Base-by-base conservation (phyloP, 1,139 yeast genomes). In the Kodamaea sp. region DNA sequence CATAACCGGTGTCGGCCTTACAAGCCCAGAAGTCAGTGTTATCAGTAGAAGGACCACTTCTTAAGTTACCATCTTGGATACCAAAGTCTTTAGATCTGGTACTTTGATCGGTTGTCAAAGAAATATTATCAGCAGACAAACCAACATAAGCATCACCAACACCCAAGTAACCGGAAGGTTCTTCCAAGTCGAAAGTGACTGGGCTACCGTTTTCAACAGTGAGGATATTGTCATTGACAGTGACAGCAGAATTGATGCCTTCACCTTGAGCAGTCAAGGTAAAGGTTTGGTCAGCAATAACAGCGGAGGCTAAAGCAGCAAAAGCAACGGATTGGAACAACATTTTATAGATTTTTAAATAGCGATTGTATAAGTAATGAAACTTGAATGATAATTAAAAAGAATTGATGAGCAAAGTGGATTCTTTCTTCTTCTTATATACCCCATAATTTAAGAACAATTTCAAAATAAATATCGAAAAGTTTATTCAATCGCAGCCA, bases 261-360 rank as follows among this genome's bases (percentile, higher is more conserved):
- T 43, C 53, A 46, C 67, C 68, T 26, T 38, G 29, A 29, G 68
- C 68, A 35, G 55, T 46, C 42, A 62, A 57, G 30, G 48, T 36
- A 52, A 62, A 52, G 36, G 54, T 43, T 44, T 59, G 58, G 55
- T 64, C 69, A 33, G 67, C 70, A 20, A 49, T 46, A 44, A 55
- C 62, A 39, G 44, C 37, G 24, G 66, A 44, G 35, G 63, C 65
- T 37, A 63, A 47, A 26, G 65, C 43, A 32, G 58, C 47, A 38
- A 62, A 52, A 37, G 58, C 47, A 29, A 55, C 41, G 26, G 53
- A 36, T 47, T 50, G 45, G 48, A 57, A 50, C 32, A 52, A 35
- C 44, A 49, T 40, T 12, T 2, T 15, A 15, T 15, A 15, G 20
- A 15, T 15, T 15, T 15, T 15, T 15, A 50, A 35, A 27, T 47